Conservation (phyloP, 176 grass and related monocot species). For the Oropetium thomaeum region DNA sequence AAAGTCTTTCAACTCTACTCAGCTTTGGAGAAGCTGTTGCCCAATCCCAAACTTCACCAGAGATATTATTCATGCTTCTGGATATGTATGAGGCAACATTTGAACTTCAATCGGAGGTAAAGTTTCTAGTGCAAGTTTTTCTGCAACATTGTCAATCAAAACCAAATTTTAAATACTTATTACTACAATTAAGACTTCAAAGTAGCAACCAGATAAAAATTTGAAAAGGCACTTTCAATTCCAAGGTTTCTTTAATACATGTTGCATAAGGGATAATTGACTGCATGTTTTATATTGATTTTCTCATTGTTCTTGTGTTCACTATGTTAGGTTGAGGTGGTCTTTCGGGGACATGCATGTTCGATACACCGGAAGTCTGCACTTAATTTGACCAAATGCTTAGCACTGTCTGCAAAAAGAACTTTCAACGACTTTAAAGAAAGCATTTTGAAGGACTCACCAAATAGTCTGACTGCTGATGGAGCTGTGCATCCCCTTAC, state of each 20-base stretch:
- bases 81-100: conserved; percentile 59
- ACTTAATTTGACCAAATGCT: conserved; percentile 34
- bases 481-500: conserved; percentile 57
- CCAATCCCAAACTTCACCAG: conserved; percentile 50
- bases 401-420: conserved; percentile 33
- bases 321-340: conserved; percentile 47
- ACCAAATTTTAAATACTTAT: neutral
- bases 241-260: neutral
- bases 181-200: neutral
- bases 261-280: neutral
- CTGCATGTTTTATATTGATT: neutral
- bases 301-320: neutral
- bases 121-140: neutral
- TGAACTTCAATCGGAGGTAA: conserved; percentile 63
- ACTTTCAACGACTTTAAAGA: conserved; percentile 55
- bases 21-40: conserved; percentile 61
- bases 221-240: neutral
- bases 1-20: conserved; percentile 48
- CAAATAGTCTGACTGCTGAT: conserved; percentile 32
- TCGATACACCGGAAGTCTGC: conserved; percentile 36
- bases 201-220: neutral
- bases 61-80: conserved; percentile 56
- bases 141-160: neutral
- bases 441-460: conserved; percentile 47
- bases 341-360: conserved; percentile 51